These are phyloP conservation scores for Fusarium xylarioides DNA, from an alignment of 2,329 filamentous ascomycete species.

Conservation along the genomic window DNA sequence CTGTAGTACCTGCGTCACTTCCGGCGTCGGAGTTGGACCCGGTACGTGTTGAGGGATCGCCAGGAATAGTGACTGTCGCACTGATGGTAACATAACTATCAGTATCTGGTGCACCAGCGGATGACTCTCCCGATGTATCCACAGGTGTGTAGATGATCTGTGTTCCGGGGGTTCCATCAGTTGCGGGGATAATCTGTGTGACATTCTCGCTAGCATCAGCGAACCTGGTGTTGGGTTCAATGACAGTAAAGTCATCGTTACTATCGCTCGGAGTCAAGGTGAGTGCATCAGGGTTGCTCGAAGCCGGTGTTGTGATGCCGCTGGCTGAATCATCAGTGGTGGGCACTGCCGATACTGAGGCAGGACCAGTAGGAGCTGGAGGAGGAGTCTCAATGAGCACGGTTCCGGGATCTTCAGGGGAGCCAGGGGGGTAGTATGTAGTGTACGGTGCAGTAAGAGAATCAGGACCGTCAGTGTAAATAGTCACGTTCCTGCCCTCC, in stretches of 20 bases:
- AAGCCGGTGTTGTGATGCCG: background rate
- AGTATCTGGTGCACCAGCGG: background rate
- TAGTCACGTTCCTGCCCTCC: slow-evolving; percentile 10
- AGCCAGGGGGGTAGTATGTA: slow-evolving; percentile 16
- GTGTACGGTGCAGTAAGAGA: slow-evolving; percentile 14
- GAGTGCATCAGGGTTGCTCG: slow-evolving; percentile 17
- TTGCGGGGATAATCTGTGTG: slow-evolving; percentile 20
- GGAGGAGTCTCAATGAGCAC: slow-evolving; percentile 21
- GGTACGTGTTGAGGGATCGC: slow-evolving; percentile 23
- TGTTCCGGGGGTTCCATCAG: slow-evolving; percentile 15
- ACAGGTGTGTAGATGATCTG: slow-evolving; percentile 27
- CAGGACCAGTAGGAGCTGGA: background rate
- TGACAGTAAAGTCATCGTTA: slow-evolving; percentile 24
- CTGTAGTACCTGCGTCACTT: slow-evolving; percentile 12
- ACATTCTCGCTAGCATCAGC: slow-evolving; percentile 25
- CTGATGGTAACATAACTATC: slow-evolving; percentile 16
- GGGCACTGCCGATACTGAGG: background rate
- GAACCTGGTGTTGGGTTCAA: slow-evolving; percentile 27
- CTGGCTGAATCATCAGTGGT: background rate
- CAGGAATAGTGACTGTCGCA: slow-evolving; percentile 29
- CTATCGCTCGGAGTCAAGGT: slow-evolving; percentile 18
- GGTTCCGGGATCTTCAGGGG: slow-evolving; percentile 24
- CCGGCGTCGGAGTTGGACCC: background rate
- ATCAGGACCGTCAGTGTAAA: slow-evolving; percentile 10
- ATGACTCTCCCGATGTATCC: background rate